Base-by-base conservation (phyloP, 208 protist species). In the Paratrypanosoma confusum region DNA sequence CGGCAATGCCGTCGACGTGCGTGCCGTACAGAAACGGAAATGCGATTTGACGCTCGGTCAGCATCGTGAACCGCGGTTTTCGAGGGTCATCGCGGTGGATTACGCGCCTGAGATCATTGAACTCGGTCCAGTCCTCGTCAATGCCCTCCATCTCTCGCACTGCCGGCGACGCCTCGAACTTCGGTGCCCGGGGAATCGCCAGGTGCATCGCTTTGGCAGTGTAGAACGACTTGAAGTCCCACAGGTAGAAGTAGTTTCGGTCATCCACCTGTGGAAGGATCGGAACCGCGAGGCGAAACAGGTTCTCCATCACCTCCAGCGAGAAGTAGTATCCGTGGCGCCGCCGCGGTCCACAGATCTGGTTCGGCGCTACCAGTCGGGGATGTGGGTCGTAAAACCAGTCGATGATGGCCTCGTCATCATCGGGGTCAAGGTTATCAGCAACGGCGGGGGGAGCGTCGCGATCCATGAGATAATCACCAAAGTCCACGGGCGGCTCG, bases 41-140 rank as follows among this genome's bases (percentile, higher is more conserved):
- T 22, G 98, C 97, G 50, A 99, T 96, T 56, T 96, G 91, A 45
- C 99, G 98, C 76, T 99, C 98, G 5, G 98, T 99, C 40, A 98
- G 77, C 67, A 99, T 97, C 22, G 92, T 95, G 41, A 88, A 88
- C 24, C 78, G 80, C 20, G 84, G 84, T 54, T 84, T 82, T 25
- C 71, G 66, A 1, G 81, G 81, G 58, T 93, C 71, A 53, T 98
- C 90, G 35, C 99, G 86, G 50, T 99, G 95, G 65, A 99, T 99
- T 35, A 99, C 89, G 65, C 99, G 99, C 53, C 99, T 96, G 57
- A 99, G 95, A 67, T 99, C 98, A 57, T 99, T 99, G 76, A 99
- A 99, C 68, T 99, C 98, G 57, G 98, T 99, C 97, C 97, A 99
- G 71, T 99, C 97, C 52, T 98, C 95, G 39, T 97, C n/a, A n/a